A percentile compares a stretch with the other conserved stretches of the same genome.
phyloP scores from a whole-genome alignment of 2,329 filamentous ascomycete species.

The Thielaviopsis euricoi region DNA sequence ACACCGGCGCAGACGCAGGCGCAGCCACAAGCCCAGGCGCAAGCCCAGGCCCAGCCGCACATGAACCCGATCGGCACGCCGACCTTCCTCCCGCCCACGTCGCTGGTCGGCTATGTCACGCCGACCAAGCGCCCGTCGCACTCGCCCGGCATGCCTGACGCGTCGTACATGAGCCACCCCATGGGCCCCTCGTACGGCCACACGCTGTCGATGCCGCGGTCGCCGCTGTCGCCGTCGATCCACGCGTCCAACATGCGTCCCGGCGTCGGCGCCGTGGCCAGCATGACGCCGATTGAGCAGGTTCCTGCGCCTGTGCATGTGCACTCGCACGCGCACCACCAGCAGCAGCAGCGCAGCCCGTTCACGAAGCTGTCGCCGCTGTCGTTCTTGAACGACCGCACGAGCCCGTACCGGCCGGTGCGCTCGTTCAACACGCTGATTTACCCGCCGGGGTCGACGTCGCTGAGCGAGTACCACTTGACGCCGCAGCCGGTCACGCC shows the following conservation, averaged over 20 bases:
- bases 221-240: conserved; percentile 26
- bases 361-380: conserved; percentile 52
- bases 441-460: conserved; percentile 67
- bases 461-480: conserved; percentile 58
- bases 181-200: background rate
- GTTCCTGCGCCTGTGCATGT: background rate
- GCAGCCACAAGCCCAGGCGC: background rate
- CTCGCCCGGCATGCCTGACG: conserved; percentile 21
- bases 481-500: conserved; percentile 35
- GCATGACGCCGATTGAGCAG: too few species aligned
- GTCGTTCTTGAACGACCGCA: conserved; percentile 70
- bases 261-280: background rate
- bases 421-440: conserved; percentile 81
- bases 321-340: background rate
- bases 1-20: background rate
- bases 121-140: conserved; percentile 36
- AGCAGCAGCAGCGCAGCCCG: conserved; percentile 2
- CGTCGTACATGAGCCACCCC: background rate
- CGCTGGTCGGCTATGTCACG: conserved; percentile 24
- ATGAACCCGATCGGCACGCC: background rate
- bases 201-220: conserved; percentile 32
- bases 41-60: background rate
- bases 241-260: background rate
- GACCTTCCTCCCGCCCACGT: conserved; percentile 3
- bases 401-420: conserved; percentile 84